Evolutionary conservation across 257 asterid species (phyloP).

Genomic region (Cordia subcordata): DNA sequence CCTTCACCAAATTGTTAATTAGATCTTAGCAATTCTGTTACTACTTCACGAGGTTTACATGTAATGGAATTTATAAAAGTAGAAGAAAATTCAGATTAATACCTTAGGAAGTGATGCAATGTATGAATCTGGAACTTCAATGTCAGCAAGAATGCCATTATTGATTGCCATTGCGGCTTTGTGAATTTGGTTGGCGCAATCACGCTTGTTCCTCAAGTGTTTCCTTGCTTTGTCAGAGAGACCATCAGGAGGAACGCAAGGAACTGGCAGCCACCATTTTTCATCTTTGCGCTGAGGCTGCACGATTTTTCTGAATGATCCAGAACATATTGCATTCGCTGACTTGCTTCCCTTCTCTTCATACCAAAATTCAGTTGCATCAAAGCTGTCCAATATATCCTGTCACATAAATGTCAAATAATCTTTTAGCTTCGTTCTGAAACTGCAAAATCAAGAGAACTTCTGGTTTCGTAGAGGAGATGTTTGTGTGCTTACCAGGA

Average conservation of each 20-base stretch:
- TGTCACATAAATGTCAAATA: slow-evolving; percentile 20
- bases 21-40: too few relatives aligned
- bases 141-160: slow-evolving; percentile 64
- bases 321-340: slow-evolving; percentile 44
- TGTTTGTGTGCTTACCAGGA: slow-evolving; percentile 47
- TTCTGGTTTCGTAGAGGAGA: not conserved
- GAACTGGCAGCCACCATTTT: slow-evolving; percentile 92
- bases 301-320: slow-evolving; percentile 62
- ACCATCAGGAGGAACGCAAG: slow-evolving; percentile 60
- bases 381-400: slow-evolving; percentile 78
- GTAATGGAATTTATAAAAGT: not conserved
- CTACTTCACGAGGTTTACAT: not conserved
- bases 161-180: slow-evolving; percentile 94
- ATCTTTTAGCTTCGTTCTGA: not conserved
- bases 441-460: not conserved
- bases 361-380: slow-evolving; percentile 79
- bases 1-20: too few relatives aligned
- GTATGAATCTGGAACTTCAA: slow-evolving; percentile 83
- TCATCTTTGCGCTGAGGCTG: slow-evolving; percentile 61
- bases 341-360: slow-evolving; percentile 77
- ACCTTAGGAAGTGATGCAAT: slow-evolving; percentile 88
- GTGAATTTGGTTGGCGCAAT: slow-evolving; percentile 79
- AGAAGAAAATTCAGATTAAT: not conserved
- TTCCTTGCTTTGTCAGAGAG: slow-evolving; percentile 59
- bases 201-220: slow-evolving; percentile 53